Evolutionary conservation across 352 stramenopile genomes (phyloP).

Genomic region (Phytophthora gonapodyides): DNA sequence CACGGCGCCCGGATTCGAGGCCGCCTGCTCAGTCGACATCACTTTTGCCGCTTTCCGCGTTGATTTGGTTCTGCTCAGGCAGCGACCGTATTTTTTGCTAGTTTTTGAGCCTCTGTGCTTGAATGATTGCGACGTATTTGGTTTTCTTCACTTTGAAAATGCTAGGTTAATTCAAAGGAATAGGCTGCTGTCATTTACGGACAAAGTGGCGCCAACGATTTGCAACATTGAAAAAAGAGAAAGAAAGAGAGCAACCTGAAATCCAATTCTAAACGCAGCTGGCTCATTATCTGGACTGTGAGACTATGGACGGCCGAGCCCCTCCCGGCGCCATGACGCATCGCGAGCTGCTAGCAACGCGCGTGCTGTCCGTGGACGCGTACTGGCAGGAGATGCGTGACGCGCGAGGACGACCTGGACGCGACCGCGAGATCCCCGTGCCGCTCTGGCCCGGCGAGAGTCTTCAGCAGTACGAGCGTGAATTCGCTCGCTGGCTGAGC

Average conservation of each 20-base stretch:
- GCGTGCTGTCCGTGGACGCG: slow-evolving; percentile 29
- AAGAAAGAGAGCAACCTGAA: slow-evolving; percentile 10
- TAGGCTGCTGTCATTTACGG: slow-evolving; percentile 18
- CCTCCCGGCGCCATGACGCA: slow-evolving; percentile 4
- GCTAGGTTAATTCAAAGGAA: slow-evolving; percentile 1
- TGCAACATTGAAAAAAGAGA: slow-evolving; percentile 10
- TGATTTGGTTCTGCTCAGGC: slow-evolving; percentile 21
- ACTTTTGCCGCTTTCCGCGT: slow-evolving; percentile 2
- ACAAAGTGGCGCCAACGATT: neutral
- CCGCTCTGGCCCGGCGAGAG: slow-evolving; percentile 39
- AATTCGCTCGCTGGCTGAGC: slow-evolving; percentile 33
- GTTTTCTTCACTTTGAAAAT: neutral
- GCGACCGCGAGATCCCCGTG: slow-evolving; percentile 27
- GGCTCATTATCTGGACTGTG: neutral
- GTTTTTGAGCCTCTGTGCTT: neutral
- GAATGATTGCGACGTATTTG: slow-evolving; percentile 17
- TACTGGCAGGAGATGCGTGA: slow-evolving; percentile 26
- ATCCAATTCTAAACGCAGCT: slow-evolving; percentile 8
- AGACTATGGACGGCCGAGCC: slow-evolving; percentile 10
- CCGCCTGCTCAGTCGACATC: slow-evolving; percentile 23
- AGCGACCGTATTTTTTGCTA: slow-evolving; percentile 17
- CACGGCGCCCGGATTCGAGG: slow-evolving; percentile 6
- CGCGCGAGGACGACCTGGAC: neutral
- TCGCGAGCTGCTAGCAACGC: slow-evolving; percentile 19
- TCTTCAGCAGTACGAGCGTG: slow-evolving; percentile 32